phyloP scores from a whole-genome alignment of 192 early-diverging fungal species.

The Backusella morwellensis region DNA sequence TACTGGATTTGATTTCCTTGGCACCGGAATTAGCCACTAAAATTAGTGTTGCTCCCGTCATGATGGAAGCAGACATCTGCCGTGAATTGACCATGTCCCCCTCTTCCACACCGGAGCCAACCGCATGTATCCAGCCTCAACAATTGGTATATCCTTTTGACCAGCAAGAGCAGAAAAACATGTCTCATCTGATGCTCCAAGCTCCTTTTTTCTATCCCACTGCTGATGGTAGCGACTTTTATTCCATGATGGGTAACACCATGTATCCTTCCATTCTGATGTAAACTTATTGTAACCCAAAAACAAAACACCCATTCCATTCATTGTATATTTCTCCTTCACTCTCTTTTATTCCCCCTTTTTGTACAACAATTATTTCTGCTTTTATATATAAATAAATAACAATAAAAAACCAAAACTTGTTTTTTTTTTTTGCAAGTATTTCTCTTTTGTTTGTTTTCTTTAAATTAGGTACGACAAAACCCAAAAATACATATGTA shows the following conservation, averaged over 20 bases:
- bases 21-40: constrained; percentile 20
- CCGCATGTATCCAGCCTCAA: not conserved
- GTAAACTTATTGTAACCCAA: not conserved
- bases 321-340: constrained; percentile 7
- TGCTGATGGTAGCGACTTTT: not conserved
- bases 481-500: not conserved
- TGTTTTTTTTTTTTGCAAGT: not conserved
- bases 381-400: not conserved
- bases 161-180: not conserved
- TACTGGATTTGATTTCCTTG: constrained; percentile 19
- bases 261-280: not conserved
- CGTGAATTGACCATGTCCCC: constrained; percentile 33
- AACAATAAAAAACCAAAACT: not conserved
- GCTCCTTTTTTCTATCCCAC: constrained; percentile 24
- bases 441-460: not conserved
- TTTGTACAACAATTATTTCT: not conserved
- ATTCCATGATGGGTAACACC: not conserved
- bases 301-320: not conserved
- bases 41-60: constrained; percentile 15
- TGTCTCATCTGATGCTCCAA: constrained; percentile 19
- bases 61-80: constrained; percentile 11
- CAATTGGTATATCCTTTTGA: not conserved
- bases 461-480: not conserved
- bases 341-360: not conserved
- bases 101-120: constrained; percentile 31